phyloP scores from a whole-genome alignment of 1,284 basidiomycete species.

The Malassezia yamatoensis region DNA sequence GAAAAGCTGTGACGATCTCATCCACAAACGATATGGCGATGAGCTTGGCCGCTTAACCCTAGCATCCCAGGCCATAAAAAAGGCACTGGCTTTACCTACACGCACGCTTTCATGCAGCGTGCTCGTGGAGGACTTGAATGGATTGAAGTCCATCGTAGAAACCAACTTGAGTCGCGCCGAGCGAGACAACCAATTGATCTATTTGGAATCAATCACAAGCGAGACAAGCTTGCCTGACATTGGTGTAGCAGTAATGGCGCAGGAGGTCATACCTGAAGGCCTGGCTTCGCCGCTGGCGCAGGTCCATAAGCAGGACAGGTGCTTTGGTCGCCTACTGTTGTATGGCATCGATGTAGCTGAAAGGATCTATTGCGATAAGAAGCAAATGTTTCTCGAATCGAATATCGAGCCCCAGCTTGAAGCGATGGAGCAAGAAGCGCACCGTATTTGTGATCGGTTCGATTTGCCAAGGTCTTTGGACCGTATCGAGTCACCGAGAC shows the following conservation, averaged over 20 bases:
- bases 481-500: slow-evolving; percentile 73
- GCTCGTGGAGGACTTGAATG: slow-evolving; percentile 50
- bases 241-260: slow-evolving; percentile 61
- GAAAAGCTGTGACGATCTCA: slow-evolving; percentile 81
- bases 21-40: slow-evolving; percentile 54
- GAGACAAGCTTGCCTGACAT: slow-evolving; percentile 62
- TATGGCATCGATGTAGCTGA: slow-evolving; percentile 84
- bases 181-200: slow-evolving; percentile 91
- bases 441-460: slow-evolving; percentile 61
- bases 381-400: slow-evolving; percentile 62
- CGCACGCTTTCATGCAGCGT: slow-evolving; percentile 53
- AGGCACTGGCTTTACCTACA: slow-evolving; percentile 63
- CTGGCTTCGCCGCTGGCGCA: slow-evolving; percentile 49
- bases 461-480: slow-evolving; percentile 78
- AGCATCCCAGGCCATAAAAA: slow-evolving; percentile 55
- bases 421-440: slow-evolving; percentile 57
- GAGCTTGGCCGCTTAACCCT: slow-evolving; percentile 38
- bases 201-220: slow-evolving; percentile 75
- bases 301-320: slow-evolving; percentile 47
- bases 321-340: slow-evolving; percentile 65
- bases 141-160: slow-evolving; percentile 59
- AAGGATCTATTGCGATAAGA: slow-evolving; percentile 78
- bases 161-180: slow-evolving; percentile 56
- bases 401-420: slow-evolving; percentile 59
- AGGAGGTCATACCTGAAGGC: slow-evolving; percentile 57